Evolutionary conservation across 495 filamentous ascomycete species (phyloP), one percentile per base, ranked within the genome.

Genomic region (Tuber borchii): DNA sequence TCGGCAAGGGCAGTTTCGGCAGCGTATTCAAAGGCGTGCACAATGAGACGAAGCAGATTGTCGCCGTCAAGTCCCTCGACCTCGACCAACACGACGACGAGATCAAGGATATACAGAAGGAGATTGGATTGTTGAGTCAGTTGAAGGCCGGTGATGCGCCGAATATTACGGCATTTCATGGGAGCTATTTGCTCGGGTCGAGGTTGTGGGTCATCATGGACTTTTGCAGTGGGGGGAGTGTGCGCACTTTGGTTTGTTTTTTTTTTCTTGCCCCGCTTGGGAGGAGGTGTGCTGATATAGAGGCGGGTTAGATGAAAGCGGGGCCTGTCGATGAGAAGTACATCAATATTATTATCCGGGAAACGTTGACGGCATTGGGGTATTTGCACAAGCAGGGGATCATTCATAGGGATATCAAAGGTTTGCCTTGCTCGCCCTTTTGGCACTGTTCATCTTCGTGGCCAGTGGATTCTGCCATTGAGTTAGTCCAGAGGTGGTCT

Each of bases 171-270:
- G 89, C 91, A 73, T 89, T 97, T 34, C 91, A 95, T 80, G 94
- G 96, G 77, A 93, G 93, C 1, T 89, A 97, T 69, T 90, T 93
- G 1, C 90, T 97, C 42, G 92, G 95, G 69, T 90, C 92, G 72
- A 89, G 94, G 78, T 88, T 99, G 84, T 99, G 95, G 95, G 90
- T 99, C 84, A 90, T 97, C 74, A 96, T 92, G 75, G 95, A 98
- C 81, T 97, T 97, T 83, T 97, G 94, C 78, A 93, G 93, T 40
- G 95, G 95, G 74, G 95, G 95, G 43, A 97, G 94, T 85, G 91
- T 99, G n/a, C 89, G 92, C 70, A 97, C 96, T 16, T 84, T 99
- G 79, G 91, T 93, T 84, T 84, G 80, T 39, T 71, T 31, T 37
- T 71, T 31, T 37, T 22, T 74, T 16, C 8, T 46, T 48, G 22